Evolutionary conservation across 495 filamentous ascomycete species (phyloP).

Genomic region (Lepidopterella palustris): DNA sequence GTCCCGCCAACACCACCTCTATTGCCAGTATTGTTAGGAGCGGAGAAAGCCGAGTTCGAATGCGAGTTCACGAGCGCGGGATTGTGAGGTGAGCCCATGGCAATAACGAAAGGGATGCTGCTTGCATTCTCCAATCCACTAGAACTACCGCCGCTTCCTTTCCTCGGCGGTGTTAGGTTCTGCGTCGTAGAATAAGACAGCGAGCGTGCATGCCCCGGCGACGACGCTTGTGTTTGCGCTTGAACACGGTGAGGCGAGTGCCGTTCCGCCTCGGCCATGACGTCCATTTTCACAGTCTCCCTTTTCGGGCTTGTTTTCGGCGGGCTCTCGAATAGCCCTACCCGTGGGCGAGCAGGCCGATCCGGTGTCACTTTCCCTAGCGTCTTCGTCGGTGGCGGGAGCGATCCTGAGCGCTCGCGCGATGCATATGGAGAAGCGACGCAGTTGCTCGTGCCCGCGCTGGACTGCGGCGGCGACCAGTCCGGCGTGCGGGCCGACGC

Average conservation of each 20-base stretch:
- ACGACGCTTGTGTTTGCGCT: not conserved
- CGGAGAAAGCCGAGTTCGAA: conserved; percentile 11
- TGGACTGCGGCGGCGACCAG: conserved; percentile 2
- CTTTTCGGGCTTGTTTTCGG: not conserved
- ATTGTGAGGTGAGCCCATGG: conserved; percentile 26
- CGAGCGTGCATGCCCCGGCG: not conserved
- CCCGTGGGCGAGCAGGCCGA: conserved; percentile 19
- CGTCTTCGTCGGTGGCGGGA: no score
- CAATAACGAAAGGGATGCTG: conserved; percentile 26
- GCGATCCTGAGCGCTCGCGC: conserved; percentile 7
- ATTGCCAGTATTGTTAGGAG: conserved; percentile 19
- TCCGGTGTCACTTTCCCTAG: conserved; percentile 21
- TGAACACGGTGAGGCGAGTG: conserved; percentile 15
- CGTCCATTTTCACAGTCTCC: conserved; percentile 8
- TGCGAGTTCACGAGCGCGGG: conserved; percentile 17
- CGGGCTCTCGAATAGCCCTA: conserved; percentile 19
- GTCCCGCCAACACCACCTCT: not conserved
- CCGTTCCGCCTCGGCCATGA: conserved; percentile 25
- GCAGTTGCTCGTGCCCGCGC: not conserved
- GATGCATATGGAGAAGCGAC: not conserved
- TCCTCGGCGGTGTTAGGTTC: conserved; percentile 1
- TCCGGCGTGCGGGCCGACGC: conserved; percentile 18
- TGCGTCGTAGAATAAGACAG: not conserved
- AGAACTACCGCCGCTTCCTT: conserved; percentile 4
- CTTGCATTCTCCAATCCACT: not conserved